Evolutionary conservation across 1,284 basidiomycete species (phyloP), one percentile per base, ranked within the genome.

Genomic region (Ustilago esculenta): DNA sequence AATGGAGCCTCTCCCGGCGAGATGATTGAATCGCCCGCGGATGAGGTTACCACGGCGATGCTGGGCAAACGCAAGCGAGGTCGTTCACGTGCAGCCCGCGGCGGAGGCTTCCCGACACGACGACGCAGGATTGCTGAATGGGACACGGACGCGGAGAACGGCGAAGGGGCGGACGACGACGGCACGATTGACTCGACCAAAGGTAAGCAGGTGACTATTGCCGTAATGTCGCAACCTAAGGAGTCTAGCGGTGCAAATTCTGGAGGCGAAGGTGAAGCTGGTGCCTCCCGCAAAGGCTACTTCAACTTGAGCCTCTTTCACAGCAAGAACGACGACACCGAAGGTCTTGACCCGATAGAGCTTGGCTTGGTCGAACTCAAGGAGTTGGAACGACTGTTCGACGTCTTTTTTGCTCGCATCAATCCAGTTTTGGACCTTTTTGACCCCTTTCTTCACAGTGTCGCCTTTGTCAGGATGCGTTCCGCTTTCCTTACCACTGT

Each of bases 381-480:
- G 24, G 75, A 77, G 45, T 48, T 77, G 25, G 70, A 73, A 35
- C 40, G 68, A 25, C 65, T 77, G 8, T 77, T 77, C 37, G 75
- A 77, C 58, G 64, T 71, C 36, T 77, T 77, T 52, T 74, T 75
- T 40, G 68, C 68, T n/a, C 59, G 65, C 37, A 74, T 77, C 65
- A 77, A 77, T 21, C 75, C 75, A 17, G 64, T 73, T 6, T 50
- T 76, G 32, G 69, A 72, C 23, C 63, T 77, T 35, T 70, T 77
- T 33, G 75, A 77, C 32, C 75, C 75, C 4, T 73, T 75, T 53
- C 58, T 77, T 12, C 73, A 76, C 52, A 72, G 68, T 17, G 73
- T 76, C 2, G 43, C 66, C 9, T 77, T 73, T 43, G 70, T 75
- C 23, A 58, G 75, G 30, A 72, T 65, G 51, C 67, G 75, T 2